Evolutionary conservation across 345 rosid species (phyloP).

Genomic region (Excoecaria agallocha): DNA sequence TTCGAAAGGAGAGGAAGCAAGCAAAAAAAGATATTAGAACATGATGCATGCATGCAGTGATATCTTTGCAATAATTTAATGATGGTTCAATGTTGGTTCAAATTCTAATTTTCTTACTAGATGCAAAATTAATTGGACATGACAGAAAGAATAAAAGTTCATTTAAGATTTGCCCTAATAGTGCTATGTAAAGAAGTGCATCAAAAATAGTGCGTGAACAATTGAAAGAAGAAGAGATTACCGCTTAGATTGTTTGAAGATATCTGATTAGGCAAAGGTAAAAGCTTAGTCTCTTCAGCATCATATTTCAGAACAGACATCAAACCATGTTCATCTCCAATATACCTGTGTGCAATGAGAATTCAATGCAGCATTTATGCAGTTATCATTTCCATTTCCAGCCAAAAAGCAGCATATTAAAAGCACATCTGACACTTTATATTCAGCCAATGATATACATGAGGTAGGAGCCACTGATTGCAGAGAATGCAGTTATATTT

Average conservation of each 20-base stretch:
- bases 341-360: conserved; percentile 44
- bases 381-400: conserved; percentile 17
- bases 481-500: conserved; percentile 75
- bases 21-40: conserved; percentile 11
- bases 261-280: conserved; percentile 62
- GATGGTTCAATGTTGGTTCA: neutral
- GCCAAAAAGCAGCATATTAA: conserved; percentile 5
- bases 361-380: conserved; percentile 12
- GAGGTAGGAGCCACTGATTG: conserved; percentile 64
- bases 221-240: conserved; percentile 25
- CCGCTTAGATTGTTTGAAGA: conserved; percentile 62
- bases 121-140: neutral
- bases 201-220: neutral
- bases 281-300: conserved; percentile 47
- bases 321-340: conserved; percentile 81
- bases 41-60: neutral
- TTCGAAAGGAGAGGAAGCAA: neutral
- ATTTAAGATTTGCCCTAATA: neutral
- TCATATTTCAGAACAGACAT: conserved; percentile 62
- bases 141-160: neutral
- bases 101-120: neutral
- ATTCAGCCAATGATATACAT: conserved; percentile 45
- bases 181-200: neutral
- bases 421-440: conserved; percentile 7
- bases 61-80: neutral